Evolutionary conservation across 495 filamentous ascomycete species (phyloP).

Genomic region (Penicillium antarcticum): DNA sequence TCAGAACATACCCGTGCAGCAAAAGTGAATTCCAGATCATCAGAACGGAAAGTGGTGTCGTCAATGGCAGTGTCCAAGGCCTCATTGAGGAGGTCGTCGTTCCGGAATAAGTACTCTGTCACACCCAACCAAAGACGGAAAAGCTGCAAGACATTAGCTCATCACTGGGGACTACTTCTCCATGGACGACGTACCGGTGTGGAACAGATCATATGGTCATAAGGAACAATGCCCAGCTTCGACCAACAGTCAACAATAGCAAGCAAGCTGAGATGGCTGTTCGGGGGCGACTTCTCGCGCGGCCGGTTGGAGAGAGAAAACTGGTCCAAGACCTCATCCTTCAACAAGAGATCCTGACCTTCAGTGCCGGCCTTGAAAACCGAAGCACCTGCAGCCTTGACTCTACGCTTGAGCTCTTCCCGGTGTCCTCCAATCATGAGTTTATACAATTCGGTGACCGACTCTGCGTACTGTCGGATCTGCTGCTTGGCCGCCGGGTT

Average conservation of each 20-base stretch:
- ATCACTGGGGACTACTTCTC: background rate
- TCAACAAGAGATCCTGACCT: constrained; percentile 66
- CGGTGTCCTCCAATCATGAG: constrained; percentile 85
- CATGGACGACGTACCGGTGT: constrained; percentile 63
- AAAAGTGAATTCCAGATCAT: constrained; percentile 97
- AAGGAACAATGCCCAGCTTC: constrained; percentile 86
- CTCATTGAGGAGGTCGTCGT: constrained; percentile 77
- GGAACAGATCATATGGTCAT: constrained; percentile 99
- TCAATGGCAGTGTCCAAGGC: constrained; percentile 80
- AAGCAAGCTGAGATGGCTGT: constrained; percentile 88
- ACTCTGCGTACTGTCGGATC: constrained; percentile 88
- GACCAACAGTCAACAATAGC: constrained; percentile 99
- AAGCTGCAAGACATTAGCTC: constrained; percentile 47
- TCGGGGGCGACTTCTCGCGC: constrained; percentile 63
- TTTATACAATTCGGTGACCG: constrained; percentile 92
- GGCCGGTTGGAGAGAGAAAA: constrained; percentile 72
- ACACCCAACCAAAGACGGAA: constrained; percentile 97
- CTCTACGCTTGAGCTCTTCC: constrained; percentile 74
- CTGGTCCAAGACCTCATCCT: constrained; percentile 79
- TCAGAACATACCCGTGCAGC: constrained; percentile 65
- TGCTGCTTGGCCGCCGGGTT: constrained; percentile 89
- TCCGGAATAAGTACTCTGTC: constrained; percentile 94
- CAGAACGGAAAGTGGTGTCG: constrained; percentile 81
- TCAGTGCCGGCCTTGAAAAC: constrained; percentile 65
- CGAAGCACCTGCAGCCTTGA: constrained; percentile 71